Conservation (phyloP, 2,329 filamentous ascomycete species). For the Cercospora nicotianae region DNA sequence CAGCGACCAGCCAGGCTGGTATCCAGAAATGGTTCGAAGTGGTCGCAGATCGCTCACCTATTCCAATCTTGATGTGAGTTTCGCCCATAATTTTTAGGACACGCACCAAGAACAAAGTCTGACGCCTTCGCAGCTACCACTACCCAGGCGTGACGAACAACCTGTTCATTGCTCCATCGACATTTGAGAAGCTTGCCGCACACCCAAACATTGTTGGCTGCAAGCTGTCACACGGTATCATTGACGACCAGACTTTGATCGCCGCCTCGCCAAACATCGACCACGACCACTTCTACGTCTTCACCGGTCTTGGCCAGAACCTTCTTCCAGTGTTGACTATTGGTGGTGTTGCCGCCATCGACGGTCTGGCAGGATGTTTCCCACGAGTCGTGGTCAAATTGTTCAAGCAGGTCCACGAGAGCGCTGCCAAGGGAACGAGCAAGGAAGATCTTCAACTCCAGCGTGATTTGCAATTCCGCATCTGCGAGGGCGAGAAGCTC, state of each 20-base stretch:
- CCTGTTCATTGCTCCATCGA: conserved; percentile 58
- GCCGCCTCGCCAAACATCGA: conserved; percentile 61
- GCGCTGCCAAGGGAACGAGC: conserved; percentile 43
- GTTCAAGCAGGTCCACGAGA: conserved; percentile 51
- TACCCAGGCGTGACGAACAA: conserved; percentile 69
- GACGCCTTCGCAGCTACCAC: conserved; percentile 52
- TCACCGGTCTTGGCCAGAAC: conserved; percentile 66
- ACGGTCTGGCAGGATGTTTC: conserved; percentile 65
- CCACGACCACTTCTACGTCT: conserved; percentile 59
- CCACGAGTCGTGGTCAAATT: conserved; percentile 61
- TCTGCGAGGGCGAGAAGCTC: conserved; percentile 62
- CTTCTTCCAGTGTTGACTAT: conserved; percentile 62
- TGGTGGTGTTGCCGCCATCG: conserved; percentile 65
- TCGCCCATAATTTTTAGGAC: not conserved
- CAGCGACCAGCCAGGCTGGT: conserved; percentile 58
- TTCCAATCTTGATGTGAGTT: conserved; percentile 62
- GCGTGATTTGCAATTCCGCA: conserved; percentile 59
- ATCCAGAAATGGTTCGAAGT: conserved; percentile 61
- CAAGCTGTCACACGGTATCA: conserved; percentile 68
- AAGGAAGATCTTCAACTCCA: conserved; percentile 51
- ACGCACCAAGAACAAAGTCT: not conserved
- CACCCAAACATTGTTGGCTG: conserved; percentile 69
- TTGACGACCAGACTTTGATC: conserved; percentile 64
- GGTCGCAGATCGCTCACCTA: conserved; percentile 60
- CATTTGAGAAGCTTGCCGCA: conserved; percentile 58